Percentiles rank a stretch among this genome's conserved stretches.
Evolutionary conservation across 2,329 filamentous ascomycete genomes (phyloP).

Genomic region (Pseudogymnoascus sp.): DNA sequence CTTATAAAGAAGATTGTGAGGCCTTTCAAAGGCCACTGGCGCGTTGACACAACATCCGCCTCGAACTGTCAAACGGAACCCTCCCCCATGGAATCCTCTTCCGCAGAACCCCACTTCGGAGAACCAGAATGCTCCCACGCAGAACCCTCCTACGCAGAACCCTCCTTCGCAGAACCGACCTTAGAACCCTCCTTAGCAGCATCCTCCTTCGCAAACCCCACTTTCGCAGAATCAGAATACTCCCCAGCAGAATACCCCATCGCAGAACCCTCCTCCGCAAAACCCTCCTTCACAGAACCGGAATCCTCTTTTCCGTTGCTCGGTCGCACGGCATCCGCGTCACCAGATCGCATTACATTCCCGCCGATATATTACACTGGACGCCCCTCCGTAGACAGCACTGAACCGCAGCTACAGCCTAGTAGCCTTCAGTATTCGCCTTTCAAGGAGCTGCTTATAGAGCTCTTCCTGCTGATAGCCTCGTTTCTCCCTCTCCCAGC

Average conservation of each 20-base stretch:
- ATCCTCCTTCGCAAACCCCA: too few species aligned
- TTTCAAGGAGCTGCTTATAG: background rate
- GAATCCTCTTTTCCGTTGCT: too few species aligned
- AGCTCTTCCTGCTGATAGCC: background rate
- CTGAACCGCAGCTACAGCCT: constrained; percentile 17
- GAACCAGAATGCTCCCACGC: too few species aligned
- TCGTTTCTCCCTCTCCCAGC: background rate
- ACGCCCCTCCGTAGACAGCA: background rate
- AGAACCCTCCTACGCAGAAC: too few species aligned
- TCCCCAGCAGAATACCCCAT: too few species aligned
- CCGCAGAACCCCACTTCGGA: background rate
- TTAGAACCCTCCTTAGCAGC: background rate
- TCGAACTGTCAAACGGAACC: background rate
- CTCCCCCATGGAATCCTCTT: too few species aligned
- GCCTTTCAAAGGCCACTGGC: background rate
- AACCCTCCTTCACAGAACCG: background rate
- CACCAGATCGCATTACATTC: background rate
- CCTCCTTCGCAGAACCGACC: background rate
- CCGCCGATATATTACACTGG: background rate
- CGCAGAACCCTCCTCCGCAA: too few species aligned
- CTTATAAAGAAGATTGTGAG: background rate
- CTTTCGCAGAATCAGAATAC: too few species aligned
- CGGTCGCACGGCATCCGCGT: background rate
- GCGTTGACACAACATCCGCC: too few species aligned
- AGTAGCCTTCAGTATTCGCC: background rate